Base-by-base conservation (phyloP, 441 rosid genomes). In the Euphorbia corollata region DNA sequence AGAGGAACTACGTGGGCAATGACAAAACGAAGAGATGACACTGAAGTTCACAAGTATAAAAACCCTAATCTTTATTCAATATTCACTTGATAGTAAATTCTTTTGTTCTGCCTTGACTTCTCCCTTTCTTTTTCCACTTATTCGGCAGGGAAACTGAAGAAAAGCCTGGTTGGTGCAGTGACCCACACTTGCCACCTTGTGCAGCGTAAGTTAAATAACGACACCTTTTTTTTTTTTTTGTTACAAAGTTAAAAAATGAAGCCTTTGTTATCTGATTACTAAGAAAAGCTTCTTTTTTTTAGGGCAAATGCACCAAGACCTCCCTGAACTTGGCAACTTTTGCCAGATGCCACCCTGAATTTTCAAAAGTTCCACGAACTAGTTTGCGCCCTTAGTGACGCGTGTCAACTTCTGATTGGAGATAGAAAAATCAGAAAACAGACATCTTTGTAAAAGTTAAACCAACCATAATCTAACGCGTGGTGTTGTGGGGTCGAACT, bases 121-220 rank as follows among this genome's bases (percentile, higher is more conserved):
- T 11, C 22, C 8, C 53, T 75, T 10, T 63, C 38, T 68, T 36
- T 23, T 34, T 59, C 61, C 70, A 71, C n/a, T 41, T 16, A 45
- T 69, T 32, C 67, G 59, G 69, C 81, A 95, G 98, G 81, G 66
- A 83, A 61, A 73, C 92, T 19, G 82, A 87, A 66, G 99, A 95
- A 86, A 84, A 73, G 77, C 86, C 87, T 45, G 99, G 98, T 27
- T 86, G 97, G 92, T 92, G 98, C 67, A 73, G 77, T 18, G 87
- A 92, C 78, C 91, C 88, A 15, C 80, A 81, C 68, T 73, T 86
- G 76, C 99, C 99, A n/a, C 99, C 99, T 38, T 92, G 98, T 82
- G 97, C 97, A 73, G 96, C 93, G 99, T 95, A 90, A 62, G 92
- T 77, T 32, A 75, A 61, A 61, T 10, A 13, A 6, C 47, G 51